These are phyloP conservation scores for Fermentozyma sake DNA, from an alignment of 1,139 yeast genomes.

Conservation along the genomic window DNA sequence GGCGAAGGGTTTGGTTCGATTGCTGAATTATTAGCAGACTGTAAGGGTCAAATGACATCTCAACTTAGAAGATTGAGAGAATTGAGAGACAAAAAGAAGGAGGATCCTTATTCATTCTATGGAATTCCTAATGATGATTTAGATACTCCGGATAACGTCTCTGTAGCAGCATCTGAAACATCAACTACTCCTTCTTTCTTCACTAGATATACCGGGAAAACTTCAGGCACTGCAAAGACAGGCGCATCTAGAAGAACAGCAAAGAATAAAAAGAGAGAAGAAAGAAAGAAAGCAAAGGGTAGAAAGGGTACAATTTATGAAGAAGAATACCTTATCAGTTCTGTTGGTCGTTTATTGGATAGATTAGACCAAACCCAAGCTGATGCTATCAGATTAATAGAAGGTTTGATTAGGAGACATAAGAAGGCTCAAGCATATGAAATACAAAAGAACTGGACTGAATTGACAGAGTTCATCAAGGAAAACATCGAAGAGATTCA, in stretches of 20 bases:
- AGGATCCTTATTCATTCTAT: constrained; percentile 82
- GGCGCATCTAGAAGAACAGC: constrained; percentile 92
- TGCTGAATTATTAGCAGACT: constrained; percentile 88
- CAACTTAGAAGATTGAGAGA: constrained; percentile 84
- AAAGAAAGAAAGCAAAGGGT: constrained; percentile 92
- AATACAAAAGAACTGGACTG: constrained; percentile 66
- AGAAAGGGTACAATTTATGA: constrained; percentile 96
- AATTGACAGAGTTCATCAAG: constrained; percentile 50
- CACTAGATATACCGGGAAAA: constrained; percentile 94
- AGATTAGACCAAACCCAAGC: constrained; percentile 70
- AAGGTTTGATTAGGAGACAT: constrained; percentile 68
- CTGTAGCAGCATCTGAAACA: constrained; percentile 91
- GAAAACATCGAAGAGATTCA: constrained; percentile 71
- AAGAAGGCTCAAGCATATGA: constrained; percentile 80
- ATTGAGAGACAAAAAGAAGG: constrained; percentile 72
- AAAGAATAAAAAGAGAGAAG: constrained; percentile 90
- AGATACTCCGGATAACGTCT: constrained; percentile 88
- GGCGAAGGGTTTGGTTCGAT: constrained; percentile 85
- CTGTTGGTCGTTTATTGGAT: constrained; percentile 84
- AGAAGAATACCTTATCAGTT: constrained; percentile 87
- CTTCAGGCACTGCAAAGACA: constrained; percentile 92
- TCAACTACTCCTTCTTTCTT: constrained; percentile 90
- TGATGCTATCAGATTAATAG: constrained; percentile 71
- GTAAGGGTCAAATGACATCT: constrained; percentile 77
- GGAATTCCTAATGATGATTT: constrained; percentile 57